These are phyloP conservation scores for Chaetomidium leptoderma DNA, from an alignment of 495 filamentous ascomycete genomes.

Conservation along the genomic window DNA sequence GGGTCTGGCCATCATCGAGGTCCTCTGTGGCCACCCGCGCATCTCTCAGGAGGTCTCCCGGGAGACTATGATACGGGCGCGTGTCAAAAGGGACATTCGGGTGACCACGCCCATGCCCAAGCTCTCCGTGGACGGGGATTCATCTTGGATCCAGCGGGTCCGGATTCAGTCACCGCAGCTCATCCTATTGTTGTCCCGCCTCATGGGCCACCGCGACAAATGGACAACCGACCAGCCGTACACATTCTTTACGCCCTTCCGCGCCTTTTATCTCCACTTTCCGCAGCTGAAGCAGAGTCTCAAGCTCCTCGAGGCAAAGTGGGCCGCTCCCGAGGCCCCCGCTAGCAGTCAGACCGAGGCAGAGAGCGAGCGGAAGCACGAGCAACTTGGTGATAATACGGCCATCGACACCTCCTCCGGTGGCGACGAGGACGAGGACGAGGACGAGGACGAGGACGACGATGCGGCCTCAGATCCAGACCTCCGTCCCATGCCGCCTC, in stretches of 20 bases:
- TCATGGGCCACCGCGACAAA: constrained; percentile 24
- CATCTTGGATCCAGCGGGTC: constrained; percentile 34
- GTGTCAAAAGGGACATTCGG: background rate
- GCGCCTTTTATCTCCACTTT: constrained; percentile 36
- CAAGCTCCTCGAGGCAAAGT: constrained; percentile 35
- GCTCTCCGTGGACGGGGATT: constrained; percentile 15
- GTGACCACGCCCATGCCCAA: background rate
- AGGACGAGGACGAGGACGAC: background rate
- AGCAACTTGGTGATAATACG: background rate
- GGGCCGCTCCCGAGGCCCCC: constrained; percentile 10
- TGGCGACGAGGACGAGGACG: too few relatives aligned
- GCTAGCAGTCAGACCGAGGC: too few relatives aligned
- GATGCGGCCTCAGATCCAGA: background rate
- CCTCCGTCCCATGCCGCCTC: background rate
- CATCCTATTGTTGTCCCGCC: constrained; percentile 25
- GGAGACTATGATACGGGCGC: background rate
- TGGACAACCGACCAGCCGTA: constrained; percentile 28
- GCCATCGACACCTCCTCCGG: background rate
- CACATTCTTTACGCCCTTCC: constrained; percentile 40
- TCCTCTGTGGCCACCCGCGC: constrained; percentile 7
- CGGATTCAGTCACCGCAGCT: constrained; percentile 39
- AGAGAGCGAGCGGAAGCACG: background rate
- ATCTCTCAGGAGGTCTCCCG: constrained; percentile 1
- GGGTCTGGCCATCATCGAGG: constrained; percentile 20
- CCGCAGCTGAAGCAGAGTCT: constrained; percentile 36